A percentile compares a stretch with the other conserved stretches of the same genome.
phyloP scores from a whole-genome alignment of 768 basidiomycete species.

The Suillus cothurnatus region DNA sequence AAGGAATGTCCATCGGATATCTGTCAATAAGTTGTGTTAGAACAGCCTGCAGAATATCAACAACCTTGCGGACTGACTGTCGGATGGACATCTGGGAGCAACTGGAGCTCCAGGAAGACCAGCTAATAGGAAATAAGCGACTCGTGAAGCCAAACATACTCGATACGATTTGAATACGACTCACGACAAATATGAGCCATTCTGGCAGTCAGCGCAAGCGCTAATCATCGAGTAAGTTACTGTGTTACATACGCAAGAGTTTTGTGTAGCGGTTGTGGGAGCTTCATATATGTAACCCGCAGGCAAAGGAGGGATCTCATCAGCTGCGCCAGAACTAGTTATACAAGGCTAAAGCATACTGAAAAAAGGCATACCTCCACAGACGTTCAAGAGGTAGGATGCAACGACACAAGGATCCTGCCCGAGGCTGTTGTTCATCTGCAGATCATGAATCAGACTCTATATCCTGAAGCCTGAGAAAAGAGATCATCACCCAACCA shows the following conservation, averaged over 20 bases:
- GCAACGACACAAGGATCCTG: slow-evolving; percentile 50
- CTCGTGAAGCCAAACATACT: slow-evolving; percentile 5
- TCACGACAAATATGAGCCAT: slow-evolving; percentile 39
- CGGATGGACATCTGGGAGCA: slow-evolving; percentile 41
- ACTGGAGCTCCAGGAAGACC: slow-evolving; percentile 52
- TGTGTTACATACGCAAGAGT: slow-evolving; percentile 54
- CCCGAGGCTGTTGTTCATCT: slow-evolving; percentile 44
- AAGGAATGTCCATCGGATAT: slow-evolving; percentile 49
- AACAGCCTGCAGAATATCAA: neutral
- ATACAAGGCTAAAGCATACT: slow-evolving; percentile 7
- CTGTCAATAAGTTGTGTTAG: slow-evolving; percentile 27
- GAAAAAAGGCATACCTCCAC: slow-evolving; percentile 40
- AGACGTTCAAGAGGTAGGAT: slow-evolving; percentile 44
- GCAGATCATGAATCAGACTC: neutral
- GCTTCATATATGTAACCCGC: slow-evolving; percentile 26
- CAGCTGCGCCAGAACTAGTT: slow-evolving; percentile 33
- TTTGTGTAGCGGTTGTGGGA: slow-evolving; percentile 31
- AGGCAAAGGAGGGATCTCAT: slow-evolving; percentile 40
- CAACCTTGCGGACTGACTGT: slow-evolving; percentile 22
- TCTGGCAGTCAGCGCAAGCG: slow-evolving; percentile 62
- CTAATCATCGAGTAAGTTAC: slow-evolving; percentile 57
- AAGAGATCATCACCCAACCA: slow-evolving; percentile 25
- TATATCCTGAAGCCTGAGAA: neutral
- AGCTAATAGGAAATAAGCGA: slow-evolving; percentile 35
- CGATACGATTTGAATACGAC: neutral